Evolutionary conservation across 1,284 basidiomycete genomes (phyloP).

Genomic region (Cutaneotrichosporon mucoides): DNA sequence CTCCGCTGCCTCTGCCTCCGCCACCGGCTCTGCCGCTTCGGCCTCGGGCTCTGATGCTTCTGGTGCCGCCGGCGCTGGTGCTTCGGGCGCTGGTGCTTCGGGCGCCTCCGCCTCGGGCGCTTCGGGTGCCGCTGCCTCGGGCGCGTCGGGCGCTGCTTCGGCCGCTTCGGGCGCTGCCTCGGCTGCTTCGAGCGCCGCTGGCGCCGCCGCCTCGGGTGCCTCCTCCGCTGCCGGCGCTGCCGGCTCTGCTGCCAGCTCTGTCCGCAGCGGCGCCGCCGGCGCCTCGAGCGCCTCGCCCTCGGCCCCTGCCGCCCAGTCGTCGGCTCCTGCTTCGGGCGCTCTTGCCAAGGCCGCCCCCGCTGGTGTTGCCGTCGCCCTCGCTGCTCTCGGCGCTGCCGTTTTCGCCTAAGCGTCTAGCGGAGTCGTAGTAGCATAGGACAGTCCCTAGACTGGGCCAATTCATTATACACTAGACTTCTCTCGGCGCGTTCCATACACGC

Average conservation of each 20-base stretch:
- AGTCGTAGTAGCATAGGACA: not conserved
- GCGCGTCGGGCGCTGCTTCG: not conserved
- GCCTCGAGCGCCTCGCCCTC: too few species aligned
- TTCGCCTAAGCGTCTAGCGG: constrained; percentile 9
- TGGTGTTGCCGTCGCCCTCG: constrained; percentile 4
- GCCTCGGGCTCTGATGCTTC: not conserved
- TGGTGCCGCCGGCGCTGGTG: too few species aligned
- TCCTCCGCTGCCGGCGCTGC: too few species aligned
- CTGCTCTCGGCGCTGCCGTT: constrained; percentile 11
- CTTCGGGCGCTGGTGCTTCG: too few species aligned
- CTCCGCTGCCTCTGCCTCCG: constrained; percentile 1
- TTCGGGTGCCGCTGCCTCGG: not conserved
- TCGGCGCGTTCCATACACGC: not conserved
- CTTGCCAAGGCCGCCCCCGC: not conserved
- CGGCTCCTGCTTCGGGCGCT: not conserved
- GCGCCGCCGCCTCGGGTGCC: not conserved
- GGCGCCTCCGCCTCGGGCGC: too few species aligned
- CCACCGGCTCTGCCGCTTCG: not conserved
- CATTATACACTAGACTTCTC: not conserved
- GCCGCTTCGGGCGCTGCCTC: not conserved
- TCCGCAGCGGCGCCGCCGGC: too few species aligned
- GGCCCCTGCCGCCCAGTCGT: too few species aligned
- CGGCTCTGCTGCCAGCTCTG: too few species aligned
- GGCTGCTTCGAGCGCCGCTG: constrained; percentile 1
- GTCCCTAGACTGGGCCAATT: too few species aligned